Evolutionary conservation across 2,329 filamentous ascomycete genomes (phyloP), one percentile per base, ranked within the genome.

Genomic region (Diaporthe nobilis): DNA sequence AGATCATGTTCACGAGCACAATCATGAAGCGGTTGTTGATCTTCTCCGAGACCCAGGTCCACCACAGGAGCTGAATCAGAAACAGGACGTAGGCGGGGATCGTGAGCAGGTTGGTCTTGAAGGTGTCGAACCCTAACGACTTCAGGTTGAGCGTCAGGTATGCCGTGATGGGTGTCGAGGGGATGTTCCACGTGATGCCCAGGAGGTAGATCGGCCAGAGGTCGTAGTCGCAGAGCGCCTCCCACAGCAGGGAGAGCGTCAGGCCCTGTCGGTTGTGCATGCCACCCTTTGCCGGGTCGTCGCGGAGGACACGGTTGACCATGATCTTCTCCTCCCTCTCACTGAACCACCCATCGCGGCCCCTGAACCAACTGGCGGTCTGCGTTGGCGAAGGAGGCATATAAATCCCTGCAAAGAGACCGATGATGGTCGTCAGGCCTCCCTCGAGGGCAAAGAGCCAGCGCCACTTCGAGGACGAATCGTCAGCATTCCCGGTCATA

Each of bases 291-390:
- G 71, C 71, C 8, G 80, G 79, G 55, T 81, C 80, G n/a, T 81
- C 80, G 2, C 79, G 78, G 25, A 82, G 73, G 51, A 92, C 85
- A 4, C 90, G 87, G 77, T 91, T 92, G 20, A 92, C 89, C 86
- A 92, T 88, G 78, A 92, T 91, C 78, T 90, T 90, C 79, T 92
- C 91, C 79, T 92, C 90, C 15, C 83, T 85, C 78, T 91, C 90
- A 15, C 82, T 86, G 81, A 92, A 91, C 90, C 90, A 90, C 20
- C 91, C 90, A 10, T 82, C 77, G 72, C 89, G 89, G 2, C 89
- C 89, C 3, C 90, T 87, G 78, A 92, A 88, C 74, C 85, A 84
- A 49, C 86, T 87, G 0, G 86, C 86, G 0, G 91, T 93, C 77
- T 92, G 90, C 0, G 89, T 90, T 0, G 92, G 91, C 0, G 89